These are phyloP conservation scores for Cercophora sp. DNA, from an alignment of 495 filamentous ascomycete genomes.

Conservation along the genomic window DNA sequence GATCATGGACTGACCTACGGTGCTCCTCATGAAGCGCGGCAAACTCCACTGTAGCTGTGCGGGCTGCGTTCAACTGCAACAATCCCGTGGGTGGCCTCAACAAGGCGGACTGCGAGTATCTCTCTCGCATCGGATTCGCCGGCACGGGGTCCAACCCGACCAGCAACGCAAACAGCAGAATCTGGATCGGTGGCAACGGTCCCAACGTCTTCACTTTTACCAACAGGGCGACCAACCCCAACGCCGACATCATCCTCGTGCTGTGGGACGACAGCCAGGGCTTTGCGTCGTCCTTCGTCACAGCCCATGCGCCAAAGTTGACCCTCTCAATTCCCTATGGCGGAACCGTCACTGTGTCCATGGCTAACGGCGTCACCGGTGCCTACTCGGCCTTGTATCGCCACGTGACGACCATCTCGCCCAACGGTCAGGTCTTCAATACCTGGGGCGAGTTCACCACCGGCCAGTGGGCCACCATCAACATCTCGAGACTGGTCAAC, in stretches of 20 bases:
- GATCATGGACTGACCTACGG: too few species aligned
- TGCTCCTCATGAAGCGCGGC: too few species aligned
- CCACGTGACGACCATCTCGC: conserved; percentile 1
- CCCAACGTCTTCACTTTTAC: conserved; percentile 19
- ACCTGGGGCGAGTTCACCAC: conserved; percentile 33
- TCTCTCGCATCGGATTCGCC: conserved; percentile 8
- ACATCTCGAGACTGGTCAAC: conserved; percentile 30
- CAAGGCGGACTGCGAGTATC: conserved; percentile 7
- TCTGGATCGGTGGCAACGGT: conserved; percentile 17
- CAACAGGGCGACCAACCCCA: conserved; percentile 10
- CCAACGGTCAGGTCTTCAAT: conserved; percentile 25
- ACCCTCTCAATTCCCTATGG: conserved; percentile 10
- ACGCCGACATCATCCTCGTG: conserved; percentile 9
- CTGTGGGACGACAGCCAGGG: conserved; percentile 12
- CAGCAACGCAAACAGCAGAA: conserved; percentile 6
- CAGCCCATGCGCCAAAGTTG: conserved; percentile 1
- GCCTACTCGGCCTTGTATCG: conserved; percentile 7
- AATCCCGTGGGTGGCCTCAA: background rate
- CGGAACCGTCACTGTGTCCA: conserved; percentile 6
- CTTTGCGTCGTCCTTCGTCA: conserved; percentile 11
- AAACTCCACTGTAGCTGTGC: too few species aligned
- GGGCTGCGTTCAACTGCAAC: conserved; percentile 6
- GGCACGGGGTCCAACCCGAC: conserved; percentile 3
- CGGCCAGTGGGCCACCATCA: conserved; percentile 17
- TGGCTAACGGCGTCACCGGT: conserved; percentile 14